Conservation (phyloP, 768 basidiomycete genomes). For the Scleroderma citrinum region DNA sequence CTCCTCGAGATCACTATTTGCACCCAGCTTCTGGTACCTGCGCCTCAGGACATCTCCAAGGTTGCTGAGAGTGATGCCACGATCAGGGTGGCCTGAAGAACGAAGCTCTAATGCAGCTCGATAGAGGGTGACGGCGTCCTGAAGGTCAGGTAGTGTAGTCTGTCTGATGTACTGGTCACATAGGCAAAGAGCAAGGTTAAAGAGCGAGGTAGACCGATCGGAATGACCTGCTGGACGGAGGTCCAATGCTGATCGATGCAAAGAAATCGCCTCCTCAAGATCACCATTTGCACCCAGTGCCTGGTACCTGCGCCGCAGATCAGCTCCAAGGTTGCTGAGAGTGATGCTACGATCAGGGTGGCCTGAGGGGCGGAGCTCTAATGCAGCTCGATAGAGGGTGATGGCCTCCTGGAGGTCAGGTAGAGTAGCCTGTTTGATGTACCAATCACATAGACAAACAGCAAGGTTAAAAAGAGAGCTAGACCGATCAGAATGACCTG, state of each 20-base stretch:
- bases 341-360: constrained; percentile 1
- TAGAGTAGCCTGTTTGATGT: not conserved
- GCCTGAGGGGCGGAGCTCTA: constrained; percentile 4
- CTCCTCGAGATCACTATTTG: not conserved
- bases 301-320: constrained; percentile 8
- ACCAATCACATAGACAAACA: not conserved
- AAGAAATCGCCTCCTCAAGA: constrained; percentile 7
- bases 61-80: not conserved
- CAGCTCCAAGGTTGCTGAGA: constrained; percentile 10
- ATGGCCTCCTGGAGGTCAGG: constrained; percentile 10
- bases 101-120: no score
- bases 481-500: not conserved
- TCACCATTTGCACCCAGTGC: constrained; percentile 1
- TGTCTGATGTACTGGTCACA: no score
- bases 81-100: not conserved
- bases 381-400: constrained; percentile 1
- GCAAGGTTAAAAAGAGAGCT: not conserved
- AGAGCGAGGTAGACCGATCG: not conserved
- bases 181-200: not conserved
- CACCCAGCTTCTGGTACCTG: not conserved
- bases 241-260: not conserved
- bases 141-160: no score
- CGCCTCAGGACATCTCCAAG: not conserved
- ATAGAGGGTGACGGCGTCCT: no score
- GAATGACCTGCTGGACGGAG: not conserved